Evolutionary conservation across 257 asterid species (phyloP).

Genomic region (Ocimum tenuiflorum): DNA sequence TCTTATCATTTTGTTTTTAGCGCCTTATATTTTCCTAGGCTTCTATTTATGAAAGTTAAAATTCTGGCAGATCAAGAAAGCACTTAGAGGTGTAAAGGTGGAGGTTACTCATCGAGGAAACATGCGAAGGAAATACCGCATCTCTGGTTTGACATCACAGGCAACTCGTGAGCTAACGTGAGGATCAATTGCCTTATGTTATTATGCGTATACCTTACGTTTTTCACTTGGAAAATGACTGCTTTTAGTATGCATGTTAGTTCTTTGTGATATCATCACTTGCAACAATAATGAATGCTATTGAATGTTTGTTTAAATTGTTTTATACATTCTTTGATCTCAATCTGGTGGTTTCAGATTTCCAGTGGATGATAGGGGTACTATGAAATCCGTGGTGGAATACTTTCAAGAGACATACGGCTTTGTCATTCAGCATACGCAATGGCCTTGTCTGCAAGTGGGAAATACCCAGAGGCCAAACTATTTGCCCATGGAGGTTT

Average conservation of each 20-base stretch:
- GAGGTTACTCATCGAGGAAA: constrained; percentile 97
- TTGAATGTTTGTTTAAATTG: background rate
- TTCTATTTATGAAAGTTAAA: background rate
- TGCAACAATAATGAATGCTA: background rate
- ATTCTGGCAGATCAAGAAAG: constrained; percentile 69
- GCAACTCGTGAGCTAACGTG: constrained; percentile 88
- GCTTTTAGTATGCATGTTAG: background rate
- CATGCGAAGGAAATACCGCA: constrained; percentile 90
- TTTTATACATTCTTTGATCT: constrained; percentile 1
- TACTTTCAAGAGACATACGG: constrained; percentile 83
- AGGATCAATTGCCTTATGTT: constrained; percentile 17
- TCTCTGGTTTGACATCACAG: constrained; percentile 86
- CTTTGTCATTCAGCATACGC: constrained; percentile 63
- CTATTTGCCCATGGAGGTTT: constrained; percentile 93
- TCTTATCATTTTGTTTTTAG: background rate
- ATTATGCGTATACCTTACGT: background rate
- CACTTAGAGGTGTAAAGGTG: constrained; percentile 89
- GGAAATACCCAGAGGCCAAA: constrained; percentile 85
- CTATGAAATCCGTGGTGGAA: constrained; percentile 75
- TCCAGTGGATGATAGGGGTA: constrained; percentile 84
- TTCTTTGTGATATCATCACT: background rate
- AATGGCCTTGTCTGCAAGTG: constrained; percentile 91
- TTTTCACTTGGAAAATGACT: background rate
- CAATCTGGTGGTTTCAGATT: constrained; percentile 41
- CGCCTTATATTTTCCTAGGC: background rate